phyloP scores from a whole-genome alignment of 148 eudicot species.

The Persicaria maculosa region DNA sequence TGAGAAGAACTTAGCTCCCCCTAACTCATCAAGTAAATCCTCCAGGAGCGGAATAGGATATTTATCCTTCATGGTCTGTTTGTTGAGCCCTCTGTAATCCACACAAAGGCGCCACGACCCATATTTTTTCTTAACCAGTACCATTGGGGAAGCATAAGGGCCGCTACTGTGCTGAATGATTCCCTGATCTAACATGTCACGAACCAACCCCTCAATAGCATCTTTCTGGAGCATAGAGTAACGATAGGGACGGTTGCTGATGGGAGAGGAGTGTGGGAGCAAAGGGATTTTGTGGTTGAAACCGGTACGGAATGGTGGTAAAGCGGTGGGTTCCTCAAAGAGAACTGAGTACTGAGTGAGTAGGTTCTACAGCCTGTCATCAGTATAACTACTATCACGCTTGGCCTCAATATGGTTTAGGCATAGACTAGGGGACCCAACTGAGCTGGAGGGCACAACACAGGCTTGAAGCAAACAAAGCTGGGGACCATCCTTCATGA shows the following conservation, averaged over 20 bases:
- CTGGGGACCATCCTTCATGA: background rate
- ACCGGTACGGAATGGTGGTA: background rate
- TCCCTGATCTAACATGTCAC: background rate
- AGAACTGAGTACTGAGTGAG: background rate
- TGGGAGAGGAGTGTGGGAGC: background rate
- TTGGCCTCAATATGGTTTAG: background rate
- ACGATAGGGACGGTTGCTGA: background rate
- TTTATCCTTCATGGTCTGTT: background rate
- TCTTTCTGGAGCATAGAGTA: constrained; percentile 2
- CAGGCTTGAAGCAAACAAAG: background rate
- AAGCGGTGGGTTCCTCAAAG: background rate
- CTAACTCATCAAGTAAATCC: constrained; percentile 5
- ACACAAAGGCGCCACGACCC: background rate
- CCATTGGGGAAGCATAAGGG: background rate
- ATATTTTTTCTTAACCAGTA: constrained; percentile 1
- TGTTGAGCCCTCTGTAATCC: constrained; percentile 4
- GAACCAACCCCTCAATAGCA: background rate
- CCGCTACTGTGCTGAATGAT: background rate
- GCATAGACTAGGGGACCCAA: background rate
- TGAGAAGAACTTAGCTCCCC: background rate
- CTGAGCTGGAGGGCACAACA: background rate
- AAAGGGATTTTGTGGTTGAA: background rate
- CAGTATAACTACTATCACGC: background rate
- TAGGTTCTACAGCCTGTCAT: background rate
- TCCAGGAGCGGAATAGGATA: too few species aligned